Evolutionary conservation across 2,329 filamentous ascomycete genomes (phyloP).

Genomic region (Thermochaetoides dissita): DNA sequence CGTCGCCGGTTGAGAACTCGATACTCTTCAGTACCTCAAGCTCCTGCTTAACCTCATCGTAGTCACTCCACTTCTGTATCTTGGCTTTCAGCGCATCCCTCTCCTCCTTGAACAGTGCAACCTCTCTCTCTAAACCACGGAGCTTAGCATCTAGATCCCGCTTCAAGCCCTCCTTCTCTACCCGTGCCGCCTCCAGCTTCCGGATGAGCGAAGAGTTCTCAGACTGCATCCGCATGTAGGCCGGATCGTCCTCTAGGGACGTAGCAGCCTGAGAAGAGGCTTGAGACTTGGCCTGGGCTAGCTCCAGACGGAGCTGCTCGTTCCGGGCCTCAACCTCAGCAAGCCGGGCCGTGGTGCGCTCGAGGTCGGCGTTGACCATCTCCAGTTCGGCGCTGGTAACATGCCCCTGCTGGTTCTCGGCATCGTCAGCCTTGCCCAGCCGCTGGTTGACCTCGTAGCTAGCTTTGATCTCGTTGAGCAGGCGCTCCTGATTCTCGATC

Average conservation of each 20-base stretch:
- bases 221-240: slow-evolving; percentile 73
- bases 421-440: slow-evolving; percentile 53
- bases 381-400: slow-evolving; percentile 84
- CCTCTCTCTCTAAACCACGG: slow-evolving; percentile 67
- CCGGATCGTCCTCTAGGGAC: slow-evolving; percentile 74
- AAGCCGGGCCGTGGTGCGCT: slow-evolving; percentile 72
- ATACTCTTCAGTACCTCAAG: slow-evolving; percentile 95
- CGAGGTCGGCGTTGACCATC: slow-evolving; percentile 80
- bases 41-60: slow-evolving; percentile 92
- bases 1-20: slow-evolving; percentile 84
- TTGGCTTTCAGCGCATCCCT: slow-evolving; percentile 67
- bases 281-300: slow-evolving; percentile 76
- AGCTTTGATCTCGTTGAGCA: slow-evolving; percentile 89
- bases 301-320: slow-evolving; percentile 77
- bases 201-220: slow-evolving; percentile 87
- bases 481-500: slow-evolving; percentile 79
- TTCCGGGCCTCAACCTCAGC: slow-evolving; percentile 89
- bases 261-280: slow-evolving; percentile 44
- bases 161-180: slow-evolving; percentile 72
- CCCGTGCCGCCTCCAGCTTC: slow-evolving; percentile 68
- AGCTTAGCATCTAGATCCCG: slow-evolving; percentile 62
- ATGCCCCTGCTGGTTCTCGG: slow-evolving; percentile 39
- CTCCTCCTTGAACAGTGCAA: slow-evolving; percentile 61
- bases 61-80: slow-evolving; percentile 81
- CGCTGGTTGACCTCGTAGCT: slow-evolving; percentile 94